These are phyloP conservation scores for Sporothrix pallida DNA, from an alignment of 2,329 filamentous ascomycete species.

Conservation along the genomic window DNA sequence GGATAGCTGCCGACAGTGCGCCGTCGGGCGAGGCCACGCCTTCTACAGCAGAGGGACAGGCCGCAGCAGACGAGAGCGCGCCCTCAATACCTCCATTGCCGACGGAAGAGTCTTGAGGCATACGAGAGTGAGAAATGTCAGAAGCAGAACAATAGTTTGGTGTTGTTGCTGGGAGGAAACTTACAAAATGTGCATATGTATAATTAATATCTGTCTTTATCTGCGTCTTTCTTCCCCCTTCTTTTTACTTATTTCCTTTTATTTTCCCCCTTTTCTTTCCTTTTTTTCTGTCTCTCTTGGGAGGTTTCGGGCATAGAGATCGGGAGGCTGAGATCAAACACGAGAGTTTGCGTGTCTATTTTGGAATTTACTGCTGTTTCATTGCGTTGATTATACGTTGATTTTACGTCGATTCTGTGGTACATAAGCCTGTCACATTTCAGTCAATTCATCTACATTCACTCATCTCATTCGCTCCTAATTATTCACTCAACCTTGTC, in stretches of 20 bases:
- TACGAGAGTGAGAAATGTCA: too few relatives aligned
- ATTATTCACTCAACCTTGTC: too few relatives aligned
- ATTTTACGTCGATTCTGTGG: background rate
- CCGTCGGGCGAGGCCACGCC: background rate
- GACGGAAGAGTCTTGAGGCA: background rate
- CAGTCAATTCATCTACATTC: too few relatives aligned
- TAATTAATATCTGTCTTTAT: conserved; percentile 20
- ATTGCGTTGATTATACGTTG: too few relatives aligned
- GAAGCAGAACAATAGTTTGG: too few relatives aligned
- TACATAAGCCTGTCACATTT: conserved; percentile 4
- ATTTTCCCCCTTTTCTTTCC: background rate
- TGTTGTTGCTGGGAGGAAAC: background rate
- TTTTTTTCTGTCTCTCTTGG: background rate
- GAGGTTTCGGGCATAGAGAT: conserved; percentile 13
- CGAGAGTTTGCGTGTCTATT: background rate
- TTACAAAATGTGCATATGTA: conserved; percentile 22
- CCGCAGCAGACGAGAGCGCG: background rate
- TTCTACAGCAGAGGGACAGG: background rate
- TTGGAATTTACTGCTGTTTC: conserved; percentile 6
- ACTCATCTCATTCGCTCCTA: background rate
- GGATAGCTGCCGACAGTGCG: conserved; percentile 47
- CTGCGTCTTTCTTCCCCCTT: background rate
- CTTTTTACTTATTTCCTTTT: background rate
- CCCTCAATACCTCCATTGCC: background rate
- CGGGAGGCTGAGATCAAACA: background rate